Percentiles rank a stretch among this genome's conserved stretches.
phyloP scores from a whole-genome alignment of 1,284 basidiomycete genomes.

The Exobasidium cylindrosporum region DNA sequence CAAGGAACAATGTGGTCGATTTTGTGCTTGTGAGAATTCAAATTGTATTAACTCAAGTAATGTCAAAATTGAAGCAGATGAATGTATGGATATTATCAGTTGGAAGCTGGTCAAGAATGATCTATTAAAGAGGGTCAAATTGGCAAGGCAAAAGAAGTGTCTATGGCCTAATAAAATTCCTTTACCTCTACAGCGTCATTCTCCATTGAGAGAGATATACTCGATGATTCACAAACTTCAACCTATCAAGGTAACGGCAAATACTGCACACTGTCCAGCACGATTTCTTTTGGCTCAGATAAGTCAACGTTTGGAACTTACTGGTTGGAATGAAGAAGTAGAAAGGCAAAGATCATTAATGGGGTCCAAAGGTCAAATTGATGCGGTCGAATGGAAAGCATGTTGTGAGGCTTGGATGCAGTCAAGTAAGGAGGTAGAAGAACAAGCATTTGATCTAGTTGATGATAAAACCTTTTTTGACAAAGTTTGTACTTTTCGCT shows the following conservation, averaged over 20 bases:
- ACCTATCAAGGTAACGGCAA: constrained; percentile 13
- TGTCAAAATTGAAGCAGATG: constrained; percentile 1
- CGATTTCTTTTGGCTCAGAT: constrained; percentile 6
- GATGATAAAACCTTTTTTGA: not conserved
- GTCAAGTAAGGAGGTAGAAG: not conserved
- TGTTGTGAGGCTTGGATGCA: constrained; percentile 1
- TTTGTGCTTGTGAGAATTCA: not conserved
- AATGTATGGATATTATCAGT: not conserved
- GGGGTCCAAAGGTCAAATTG: not conserved
- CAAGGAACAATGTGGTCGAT: constrained; percentile 1
- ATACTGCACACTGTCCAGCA: constrained; percentile 5
- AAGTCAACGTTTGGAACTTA: not conserved
- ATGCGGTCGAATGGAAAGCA: not conserved
- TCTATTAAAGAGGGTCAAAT: not conserved
- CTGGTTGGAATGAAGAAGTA: not conserved
- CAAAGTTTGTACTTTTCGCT: not conserved
- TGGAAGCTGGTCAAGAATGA: not conserved
- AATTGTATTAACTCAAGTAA: not conserved
- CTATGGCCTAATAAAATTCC: not conserved
- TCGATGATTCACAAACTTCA: not conserved
- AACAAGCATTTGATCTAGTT: not conserved
- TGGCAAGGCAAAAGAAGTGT: not conserved
- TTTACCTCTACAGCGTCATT: constrained; percentile 12
- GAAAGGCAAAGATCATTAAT: not conserved
- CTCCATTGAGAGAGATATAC: constrained; percentile 13